These are phyloP conservation scores for Piper longum DNA, from an alignment of 164 flowering plant genomes.

Conservation along the genomic window DNA sequence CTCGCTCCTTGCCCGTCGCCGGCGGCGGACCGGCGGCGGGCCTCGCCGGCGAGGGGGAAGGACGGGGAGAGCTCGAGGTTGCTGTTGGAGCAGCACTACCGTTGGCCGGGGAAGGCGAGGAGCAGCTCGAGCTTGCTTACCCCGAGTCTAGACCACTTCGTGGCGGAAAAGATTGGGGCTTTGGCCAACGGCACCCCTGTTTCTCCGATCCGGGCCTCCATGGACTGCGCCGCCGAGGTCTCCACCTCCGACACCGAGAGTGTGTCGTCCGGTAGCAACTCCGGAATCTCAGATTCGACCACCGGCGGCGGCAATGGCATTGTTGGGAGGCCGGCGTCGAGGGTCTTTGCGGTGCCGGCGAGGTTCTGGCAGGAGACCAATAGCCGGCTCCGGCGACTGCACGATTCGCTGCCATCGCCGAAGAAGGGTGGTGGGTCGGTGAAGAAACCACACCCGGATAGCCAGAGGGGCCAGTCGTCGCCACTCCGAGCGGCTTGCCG, in stretches of 20 bases:
- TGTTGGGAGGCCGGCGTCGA: conserved; percentile 15
- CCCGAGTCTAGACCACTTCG: conserved; percentile 49
- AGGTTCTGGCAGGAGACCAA: conserved; percentile 90
- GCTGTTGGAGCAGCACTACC: conserved; percentile 41
- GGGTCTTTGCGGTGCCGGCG: conserved; percentile 58
- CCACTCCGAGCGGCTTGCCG: conserved; percentile 45
- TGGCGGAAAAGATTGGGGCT: conserved; percentile 17
- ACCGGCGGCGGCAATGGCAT: conserved; percentile 10
- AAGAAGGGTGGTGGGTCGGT: conserved; percentile 22
- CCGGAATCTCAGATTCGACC: conserved; percentile 17
- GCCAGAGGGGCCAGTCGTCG: conserved; percentile 34
- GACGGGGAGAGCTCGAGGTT: conserved; percentile 48
- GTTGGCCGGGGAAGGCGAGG: conserved; percentile 59
- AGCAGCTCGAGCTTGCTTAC: conserved; percentile 23
- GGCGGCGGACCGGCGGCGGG: conserved; percentile 30
- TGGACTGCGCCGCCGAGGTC: conserved; percentile 30
- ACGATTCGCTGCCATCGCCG: conserved; percentile 55
- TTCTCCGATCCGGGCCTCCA: conserved; percentile 27
- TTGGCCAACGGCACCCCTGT: conserved; percentile 14
- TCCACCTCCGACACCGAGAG: conserved; percentile 90
- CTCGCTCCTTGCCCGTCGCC: conserved; percentile 16
- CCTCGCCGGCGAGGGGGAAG: conserved; percentile 59
- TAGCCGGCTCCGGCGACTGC: conserved; percentile 57
- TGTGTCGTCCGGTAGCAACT: conserved; percentile 90
- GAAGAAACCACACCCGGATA: conserved; percentile 37